phyloP scores from a whole-genome alignment of 164 flowering plant genomes.

The Akebia trifoliata region DNA sequence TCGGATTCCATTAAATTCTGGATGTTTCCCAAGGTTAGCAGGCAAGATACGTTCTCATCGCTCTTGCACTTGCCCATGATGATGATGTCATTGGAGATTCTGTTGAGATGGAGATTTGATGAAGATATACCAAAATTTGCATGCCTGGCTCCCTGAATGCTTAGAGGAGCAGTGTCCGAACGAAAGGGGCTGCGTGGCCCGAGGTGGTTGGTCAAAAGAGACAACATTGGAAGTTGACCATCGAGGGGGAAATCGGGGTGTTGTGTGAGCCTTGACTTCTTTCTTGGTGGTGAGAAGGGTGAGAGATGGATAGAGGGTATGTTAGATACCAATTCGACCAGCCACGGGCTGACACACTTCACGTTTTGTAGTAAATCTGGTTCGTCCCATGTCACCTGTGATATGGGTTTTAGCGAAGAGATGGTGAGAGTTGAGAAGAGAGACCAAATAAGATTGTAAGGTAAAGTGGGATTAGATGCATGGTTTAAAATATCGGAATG shows the following conservation, averaged over 20 bases:
- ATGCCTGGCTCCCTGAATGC: slow-evolving; percentile 99
- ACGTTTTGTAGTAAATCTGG: slow-evolving; percentile 83
- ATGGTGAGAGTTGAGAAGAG: background rate
- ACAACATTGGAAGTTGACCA: slow-evolving; percentile 38
- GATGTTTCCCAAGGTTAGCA: slow-evolving; percentile 39
- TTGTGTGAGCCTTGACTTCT: slow-evolving; percentile 53
- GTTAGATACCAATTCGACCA: slow-evolving; percentile 66
- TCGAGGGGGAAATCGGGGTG: slow-evolving; percentile 50
- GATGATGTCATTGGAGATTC: no score
- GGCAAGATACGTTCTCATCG: slow-evolving; percentile 38
- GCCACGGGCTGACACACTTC: slow-evolving; percentile 78
- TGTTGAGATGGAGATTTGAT: slow-evolving; percentile 46
- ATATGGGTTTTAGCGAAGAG: background rate
- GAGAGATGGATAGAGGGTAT: slow-evolving; percentile 55
- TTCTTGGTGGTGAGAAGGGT: slow-evolving; percentile 66
- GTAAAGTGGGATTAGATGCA: no score
- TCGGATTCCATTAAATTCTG: slow-evolving; percentile 26
- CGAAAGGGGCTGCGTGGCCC: slow-evolving; percentile 46
- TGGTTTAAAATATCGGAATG: no score
- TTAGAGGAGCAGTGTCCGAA: slow-evolving; percentile 52
- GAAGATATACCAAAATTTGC: slow-evolving; percentile 54
- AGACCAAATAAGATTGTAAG: no score
- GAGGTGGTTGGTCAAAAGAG: slow-evolving; percentile 43
- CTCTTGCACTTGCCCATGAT: slow-evolving; percentile 20
- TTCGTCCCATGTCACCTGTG: slow-evolving; percentile 83